These are phyloP conservation scores for Gaertneriomyces semiglobifer DNA, from an alignment of 192 early-diverging fungal genomes.

Conservation along the genomic window DNA sequence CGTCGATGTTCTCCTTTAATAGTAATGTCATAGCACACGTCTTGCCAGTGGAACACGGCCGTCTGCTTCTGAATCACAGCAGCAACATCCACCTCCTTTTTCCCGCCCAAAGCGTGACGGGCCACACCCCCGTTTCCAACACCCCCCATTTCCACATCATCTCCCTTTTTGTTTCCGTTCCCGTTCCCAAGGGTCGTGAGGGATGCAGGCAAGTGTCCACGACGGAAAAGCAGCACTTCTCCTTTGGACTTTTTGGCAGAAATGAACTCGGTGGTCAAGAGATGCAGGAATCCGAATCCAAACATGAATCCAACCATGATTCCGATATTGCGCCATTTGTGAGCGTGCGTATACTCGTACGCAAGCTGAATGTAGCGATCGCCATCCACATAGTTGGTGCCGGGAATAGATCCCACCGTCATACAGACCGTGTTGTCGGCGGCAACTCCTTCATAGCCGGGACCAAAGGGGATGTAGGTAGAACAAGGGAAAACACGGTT, in stretches of 20 bases:
- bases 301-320: slow-evolving; percentile 10
- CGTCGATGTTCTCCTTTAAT: slow-evolving; percentile 53
- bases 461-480: background rate
- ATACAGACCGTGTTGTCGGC: background rate
- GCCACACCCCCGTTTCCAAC: too few relatives aligned
- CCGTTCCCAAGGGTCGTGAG: too few relatives aligned
- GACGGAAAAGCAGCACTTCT: slow-evolving; percentile 13
- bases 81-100: background rate
- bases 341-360: background rate
- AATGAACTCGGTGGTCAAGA: background rate
- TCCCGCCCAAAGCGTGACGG: too few relatives aligned
- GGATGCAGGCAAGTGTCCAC: slow-evolving; percentile 3
- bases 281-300: background rate
- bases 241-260: slow-evolving; percentile 13
- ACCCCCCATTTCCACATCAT: background rate
- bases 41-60: slow-evolving; percentile 15
- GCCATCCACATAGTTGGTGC: background rate
- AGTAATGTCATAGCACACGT: slow-evolving; percentile 8
- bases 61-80: background rate
- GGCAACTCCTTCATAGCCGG: background rate
- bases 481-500: slow-evolving; percentile 33
- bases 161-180: background rate
- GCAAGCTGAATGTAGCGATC: background rate
- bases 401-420: slow-evolving; percentile 5
- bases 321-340: slow-evolving; percentile 32